Conservation (phyloP, 305 asterid species). For the Rubia peregrina region DNA sequence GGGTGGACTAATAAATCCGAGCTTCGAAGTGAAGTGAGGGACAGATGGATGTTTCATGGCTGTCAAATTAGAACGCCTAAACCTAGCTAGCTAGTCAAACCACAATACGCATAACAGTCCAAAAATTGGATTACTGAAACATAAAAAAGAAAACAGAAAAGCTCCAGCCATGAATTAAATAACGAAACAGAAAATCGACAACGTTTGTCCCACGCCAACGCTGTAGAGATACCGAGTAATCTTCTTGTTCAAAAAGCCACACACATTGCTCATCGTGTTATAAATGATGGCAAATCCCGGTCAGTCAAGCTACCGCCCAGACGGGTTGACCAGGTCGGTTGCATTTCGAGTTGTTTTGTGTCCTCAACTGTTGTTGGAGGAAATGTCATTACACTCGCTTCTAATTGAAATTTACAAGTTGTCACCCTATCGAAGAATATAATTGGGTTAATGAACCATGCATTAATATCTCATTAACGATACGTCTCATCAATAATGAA, state of each 20-base stretch:
- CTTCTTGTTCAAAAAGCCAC: background rate
- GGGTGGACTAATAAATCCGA: background rate
- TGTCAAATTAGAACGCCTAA: background rate
- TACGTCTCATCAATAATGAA: too few relatives aligned
- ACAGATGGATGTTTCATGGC: background rate
- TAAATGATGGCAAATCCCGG: background rate
- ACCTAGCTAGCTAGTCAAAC: background rate
- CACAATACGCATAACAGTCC: background rate
- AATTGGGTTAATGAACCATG: too few relatives aligned
- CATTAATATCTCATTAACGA: too few relatives aligned
- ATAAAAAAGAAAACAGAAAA: background rate
- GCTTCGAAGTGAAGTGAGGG: background rate
- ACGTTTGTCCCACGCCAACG: constrained; percentile 19
- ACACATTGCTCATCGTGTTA: background rate
- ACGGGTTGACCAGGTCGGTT: background rate
- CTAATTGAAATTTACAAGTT: too few relatives aligned
- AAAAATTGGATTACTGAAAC: background rate
- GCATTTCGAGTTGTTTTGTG: background rate
- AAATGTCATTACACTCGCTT: too few relatives aligned
- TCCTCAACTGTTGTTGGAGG: background rate
- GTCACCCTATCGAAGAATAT: too few relatives aligned
- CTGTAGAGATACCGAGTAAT: background rate
- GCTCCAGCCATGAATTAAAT: too few relatives aligned
- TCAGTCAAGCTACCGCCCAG: background rate
- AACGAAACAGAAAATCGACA: constrained; percentile 16